Base-by-base conservation (phyloP, 2,329 filamentous ascomycete genomes). In the Venturia carpophila region DNA sequence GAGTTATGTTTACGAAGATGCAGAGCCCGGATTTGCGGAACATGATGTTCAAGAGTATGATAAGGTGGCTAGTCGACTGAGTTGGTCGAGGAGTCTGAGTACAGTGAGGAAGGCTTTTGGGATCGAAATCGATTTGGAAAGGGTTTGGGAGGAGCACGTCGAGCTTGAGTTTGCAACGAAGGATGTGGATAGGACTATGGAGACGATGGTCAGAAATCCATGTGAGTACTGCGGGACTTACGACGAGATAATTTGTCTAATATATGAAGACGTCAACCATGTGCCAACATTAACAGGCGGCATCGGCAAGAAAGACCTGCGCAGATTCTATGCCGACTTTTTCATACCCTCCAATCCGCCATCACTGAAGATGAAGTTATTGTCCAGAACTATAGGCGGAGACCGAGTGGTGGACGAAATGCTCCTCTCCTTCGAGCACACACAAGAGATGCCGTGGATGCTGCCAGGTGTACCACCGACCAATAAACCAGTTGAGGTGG, bases 11-110 rank as follows among this genome's bases (percentile, higher is more conserved):
- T 88, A 88, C 68, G 78, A 80, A 13, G 78, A 80, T 67, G 83
- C 75, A 0, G 76, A 84, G 62, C 76, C 84, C 0, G 89, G 89
- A 0, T 92, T 92, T 68, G 89, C 89, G 0, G 88, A 92, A 74
- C 80, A 82, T 24, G 84, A 90, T 65, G 73, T 89, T 41, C 85
- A 89, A 2, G 84, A 88, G 68, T 91, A 85, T 69, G 82, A 91
- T 68, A 78, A 81, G 11, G 78, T 89, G 3, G 82, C 82, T 0
- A 83, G 87, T 1, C 81, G 83, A n/a, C 71, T 91, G 24, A 87
- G 89, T 0, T 91, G 87, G 82, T 84, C 81, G n/a, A 80, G 89
- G 9, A 87, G 84, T 43, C 71, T 92, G 66, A 78, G 79, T 1
- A 75, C 79, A 0, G 78, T 90, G 43, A 79, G 86, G 49, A 81